Percentiles rank a stretch among this genome's conserved stretches.
phyloP scores from a whole-genome alignment of 1,284 basidiomycete genomes.

The Cystobasidiaceae sp. region DNA sequence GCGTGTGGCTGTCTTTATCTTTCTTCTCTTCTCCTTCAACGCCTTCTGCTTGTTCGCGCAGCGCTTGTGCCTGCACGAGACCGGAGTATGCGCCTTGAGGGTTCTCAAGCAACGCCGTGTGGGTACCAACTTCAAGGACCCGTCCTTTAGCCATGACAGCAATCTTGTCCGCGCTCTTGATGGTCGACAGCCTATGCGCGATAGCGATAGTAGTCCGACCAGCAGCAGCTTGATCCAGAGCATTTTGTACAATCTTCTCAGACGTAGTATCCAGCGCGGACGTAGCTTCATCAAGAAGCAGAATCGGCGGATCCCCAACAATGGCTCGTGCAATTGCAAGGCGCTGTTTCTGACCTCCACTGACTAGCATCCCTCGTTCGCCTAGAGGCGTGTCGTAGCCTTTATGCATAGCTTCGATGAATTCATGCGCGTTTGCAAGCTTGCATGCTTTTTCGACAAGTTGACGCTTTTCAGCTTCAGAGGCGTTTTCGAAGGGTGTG shows the following conservation, averaged over 20 bases:
- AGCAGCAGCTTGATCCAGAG: slow-evolving; percentile 81
- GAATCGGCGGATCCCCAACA: slow-evolving; percentile 77
- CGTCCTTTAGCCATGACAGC: slow-evolving; percentile 48
- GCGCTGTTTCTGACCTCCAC: slow-evolving; percentile 88
- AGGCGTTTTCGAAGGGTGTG: slow-evolving; percentile 59
- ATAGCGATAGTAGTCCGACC: slow-evolving; percentile 53
- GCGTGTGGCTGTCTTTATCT: background rate
- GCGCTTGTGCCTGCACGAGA: slow-evolving; percentile 47
- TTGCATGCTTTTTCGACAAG: slow-evolving; percentile 80
- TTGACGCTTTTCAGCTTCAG: slow-evolving; percentile 68
- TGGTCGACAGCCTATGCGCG: slow-evolving; percentile 47
- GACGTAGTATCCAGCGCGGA: slow-evolving; percentile 46
- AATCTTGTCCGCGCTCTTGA: slow-evolving; percentile 48
- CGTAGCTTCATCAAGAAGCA: slow-evolving; percentile 62
- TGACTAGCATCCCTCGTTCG: slow-evolving; percentile 83
- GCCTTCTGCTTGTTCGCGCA: slow-evolving; percentile 38
- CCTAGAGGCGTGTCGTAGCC: slow-evolving; percentile 89
- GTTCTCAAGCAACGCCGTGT: slow-evolving; percentile 43
- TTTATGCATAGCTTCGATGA: slow-evolving; percentile 73
- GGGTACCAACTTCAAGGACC: slow-evolving; percentile 47
- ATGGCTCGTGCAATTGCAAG: slow-evolving; percentile 62
- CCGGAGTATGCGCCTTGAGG: slow-evolving; percentile 45
- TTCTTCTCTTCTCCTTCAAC: slow-evolving; percentile 14
- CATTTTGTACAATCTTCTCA: slow-evolving; percentile 90
- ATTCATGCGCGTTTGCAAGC: slow-evolving; percentile 88